phyloP scores from a whole-genome alignment of 179 eudicot species.

The Heliamphora pulchella region DNA sequence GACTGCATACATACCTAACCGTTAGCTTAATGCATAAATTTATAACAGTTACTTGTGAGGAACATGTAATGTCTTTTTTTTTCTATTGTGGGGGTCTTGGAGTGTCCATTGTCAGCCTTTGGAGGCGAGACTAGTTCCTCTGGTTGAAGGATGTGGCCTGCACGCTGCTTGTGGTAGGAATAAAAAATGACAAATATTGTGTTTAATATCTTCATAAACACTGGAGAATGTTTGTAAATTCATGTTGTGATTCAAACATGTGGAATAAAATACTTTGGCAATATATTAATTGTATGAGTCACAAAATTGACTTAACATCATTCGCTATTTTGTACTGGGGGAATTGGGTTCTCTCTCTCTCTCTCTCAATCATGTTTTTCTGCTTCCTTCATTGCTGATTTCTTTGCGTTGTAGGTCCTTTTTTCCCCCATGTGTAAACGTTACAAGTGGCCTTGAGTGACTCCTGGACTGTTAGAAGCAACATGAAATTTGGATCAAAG shows the following conservation, averaged over 20 bases:
- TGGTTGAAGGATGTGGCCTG: background rate
- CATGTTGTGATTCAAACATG: background rate
- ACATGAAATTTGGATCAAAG: constrained; percentile 59
- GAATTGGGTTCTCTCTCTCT: constrained; percentile 6
- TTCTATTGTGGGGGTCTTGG: background rate
- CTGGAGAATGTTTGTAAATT: background rate
- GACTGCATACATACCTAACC: background rate
- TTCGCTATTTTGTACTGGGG: background rate
- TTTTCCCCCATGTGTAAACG: constrained; percentile 23
- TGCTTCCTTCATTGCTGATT: background rate
- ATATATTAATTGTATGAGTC: background rate
- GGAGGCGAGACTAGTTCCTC: background rate
- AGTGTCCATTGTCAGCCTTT: background rate
- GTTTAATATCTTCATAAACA: background rate
- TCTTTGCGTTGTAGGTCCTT: background rate
- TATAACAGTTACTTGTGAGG: background rate
- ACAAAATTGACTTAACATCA: background rate
- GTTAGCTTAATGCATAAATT: background rate
- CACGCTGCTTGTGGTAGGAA: background rate
- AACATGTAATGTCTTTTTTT: background rate
- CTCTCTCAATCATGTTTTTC: background rate
- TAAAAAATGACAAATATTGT: background rate
- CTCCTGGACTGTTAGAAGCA: constrained; percentile 15
- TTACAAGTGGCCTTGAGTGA: constrained; percentile 26
- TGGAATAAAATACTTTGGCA: background rate